Base-by-base conservation (phyloP, 2,329 filamentous ascomycete species). In the Hypoxylon rubiginosum region DNA sequence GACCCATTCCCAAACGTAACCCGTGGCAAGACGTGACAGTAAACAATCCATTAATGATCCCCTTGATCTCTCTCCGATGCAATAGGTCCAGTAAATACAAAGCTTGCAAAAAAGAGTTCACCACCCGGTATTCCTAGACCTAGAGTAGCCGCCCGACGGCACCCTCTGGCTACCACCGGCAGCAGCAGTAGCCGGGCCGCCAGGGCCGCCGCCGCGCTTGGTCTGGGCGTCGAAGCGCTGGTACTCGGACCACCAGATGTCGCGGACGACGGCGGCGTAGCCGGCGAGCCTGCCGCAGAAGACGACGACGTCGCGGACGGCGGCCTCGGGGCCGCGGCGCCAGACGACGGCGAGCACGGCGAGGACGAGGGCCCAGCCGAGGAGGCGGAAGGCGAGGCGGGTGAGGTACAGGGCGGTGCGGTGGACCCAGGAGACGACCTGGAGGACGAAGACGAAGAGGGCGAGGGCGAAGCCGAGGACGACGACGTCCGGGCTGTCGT, bases 381-480 rank as follows among this genome's bases (percentile, higher is more conserved):
- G 77, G 45, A 93, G 71, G 24, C 86, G 81, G 68, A 92, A 77
- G 10, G 84, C 83, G 59, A 97, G 75, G n/a, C 86, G 82, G 56
- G 93, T 87, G 88, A 93, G 93, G 82, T 90, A 97, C 75, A 93
- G 82, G 62, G 97, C 83, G 19, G 93, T 81, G 65, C 92, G 87
- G 66, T 90, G 88, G 17, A 93, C 82, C 81, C 91, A 91, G 76
- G 90, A 86, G 45, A 96, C 82, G 61, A 94, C 77, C 75, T 93
- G 83, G 55, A 95, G 78, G 59, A 89, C 80, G 30, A 89, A 71
- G 48, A 90, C 79, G 3, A 92, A 81, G 8, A 90, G 73, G 13
- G 83, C 81, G 55, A 91, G 79, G 9, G 85, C 82, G 50, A 85
- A 78, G 59, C 84, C 77, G 11, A 83, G 74, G 7, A 82, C 74